Evolutionary conservation across 2,329 filamentous ascomycete genomes (phyloP).

Genomic region (Balansia obtecta): DNA sequence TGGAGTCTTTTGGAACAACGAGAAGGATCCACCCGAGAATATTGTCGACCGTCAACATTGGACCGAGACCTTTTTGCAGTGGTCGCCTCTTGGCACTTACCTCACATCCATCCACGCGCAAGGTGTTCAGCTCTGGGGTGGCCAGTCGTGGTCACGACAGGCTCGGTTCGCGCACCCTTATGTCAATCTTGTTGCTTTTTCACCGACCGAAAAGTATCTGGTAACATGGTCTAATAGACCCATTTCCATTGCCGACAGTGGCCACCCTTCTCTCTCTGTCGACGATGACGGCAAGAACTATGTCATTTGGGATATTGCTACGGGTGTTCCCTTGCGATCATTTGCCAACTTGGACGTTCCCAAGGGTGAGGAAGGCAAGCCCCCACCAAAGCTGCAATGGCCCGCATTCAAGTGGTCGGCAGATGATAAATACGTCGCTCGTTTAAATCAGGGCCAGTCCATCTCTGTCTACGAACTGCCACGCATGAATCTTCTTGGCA

Average conservation of each 20-base stretch:
- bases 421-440: slow-evolving; percentile 92
- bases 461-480: slow-evolving; percentile 88
- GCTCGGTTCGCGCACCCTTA: slow-evolving; percentile 91
- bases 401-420: slow-evolving; percentile 99
- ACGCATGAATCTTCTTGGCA: slow-evolving; percentile 80
- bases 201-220: slow-evolving; percentile 81
- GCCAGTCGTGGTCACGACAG: slow-evolving; percentile 75
- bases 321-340: slow-evolving; percentile 78
- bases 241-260: slow-evolving; percentile 80
- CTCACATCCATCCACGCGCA: slow-evolving; percentile 91
- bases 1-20: slow-evolving; percentile 97
- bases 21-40: slow-evolving; percentile 76
- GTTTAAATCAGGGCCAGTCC: slow-evolving; percentile 74
- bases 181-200: slow-evolving; percentile 94
- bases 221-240: slow-evolving; percentile 95
- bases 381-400: slow-evolving; percentile 81
- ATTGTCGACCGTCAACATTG: slow-evolving; percentile 89
- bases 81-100: slow-evolving; percentile 91
- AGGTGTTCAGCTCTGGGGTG: slow-evolving; percentile 96
- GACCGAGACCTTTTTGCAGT: slow-evolving; percentile 97
- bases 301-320: slow-evolving; percentile 94
- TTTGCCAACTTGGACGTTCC: slow-evolving; percentile 83
- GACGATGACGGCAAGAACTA: slow-evolving; percentile 99
- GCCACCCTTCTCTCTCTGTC: slow-evolving; percentile 68
- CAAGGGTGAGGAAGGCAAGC: slow-evolving; percentile 47